Percentiles rank a stretch among this genome's conserved stretches.
These are phyloP conservation scores for Paramecium caudatum DNA, from an alignment of 73 alveolate species.

Conservation along the genomic window DNA sequence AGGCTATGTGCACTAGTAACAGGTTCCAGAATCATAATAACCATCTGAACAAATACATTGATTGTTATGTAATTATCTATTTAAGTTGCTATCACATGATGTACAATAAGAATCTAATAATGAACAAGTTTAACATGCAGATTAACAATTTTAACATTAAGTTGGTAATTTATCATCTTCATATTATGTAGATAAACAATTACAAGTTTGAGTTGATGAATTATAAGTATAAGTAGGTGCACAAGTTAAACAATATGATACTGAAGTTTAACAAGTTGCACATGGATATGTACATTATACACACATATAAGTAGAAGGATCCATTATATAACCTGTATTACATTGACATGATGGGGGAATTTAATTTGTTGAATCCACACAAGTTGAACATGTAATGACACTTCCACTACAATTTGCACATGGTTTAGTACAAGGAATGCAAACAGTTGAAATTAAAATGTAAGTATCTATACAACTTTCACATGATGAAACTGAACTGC, in stretches of 20 bases:
- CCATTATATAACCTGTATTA: slow-evolving; percentile 12
- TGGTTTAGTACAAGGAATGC: slow-evolving; percentile 21
- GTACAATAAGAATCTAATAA: background rate
- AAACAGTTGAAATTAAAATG: background rate
- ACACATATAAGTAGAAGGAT: slow-evolving; percentile 8
- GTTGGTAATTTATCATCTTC: background rate
- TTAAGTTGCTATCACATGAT: background rate
- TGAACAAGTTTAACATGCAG: slow-evolving; percentile 25
- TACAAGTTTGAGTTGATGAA: slow-evolving; percentile 15
- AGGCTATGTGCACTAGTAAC: background rate
- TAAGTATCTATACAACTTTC: slow-evolving; percentile 6
- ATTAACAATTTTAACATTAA: background rate
- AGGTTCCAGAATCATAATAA: background rate
- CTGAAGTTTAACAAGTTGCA: background rate
- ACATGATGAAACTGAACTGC: background rate
- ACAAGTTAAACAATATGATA: background rate
- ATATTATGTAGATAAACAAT: background rate
- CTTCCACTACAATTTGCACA: slow-evolving; percentile 23
- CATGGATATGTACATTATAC: slow-evolving; percentile 23
- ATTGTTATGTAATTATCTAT: background rate
- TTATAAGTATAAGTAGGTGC: background rate
- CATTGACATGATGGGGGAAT: background rate
- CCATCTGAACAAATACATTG: slow-evolving; percentile 18
- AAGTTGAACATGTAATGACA: slow-evolving; percentile 4
- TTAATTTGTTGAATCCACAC: background rate